Evolutionary conservation across 768 basidiomycete genomes (phyloP), one percentile per base, ranked within the genome.

Genomic region (Cyathus striatus): DNA sequence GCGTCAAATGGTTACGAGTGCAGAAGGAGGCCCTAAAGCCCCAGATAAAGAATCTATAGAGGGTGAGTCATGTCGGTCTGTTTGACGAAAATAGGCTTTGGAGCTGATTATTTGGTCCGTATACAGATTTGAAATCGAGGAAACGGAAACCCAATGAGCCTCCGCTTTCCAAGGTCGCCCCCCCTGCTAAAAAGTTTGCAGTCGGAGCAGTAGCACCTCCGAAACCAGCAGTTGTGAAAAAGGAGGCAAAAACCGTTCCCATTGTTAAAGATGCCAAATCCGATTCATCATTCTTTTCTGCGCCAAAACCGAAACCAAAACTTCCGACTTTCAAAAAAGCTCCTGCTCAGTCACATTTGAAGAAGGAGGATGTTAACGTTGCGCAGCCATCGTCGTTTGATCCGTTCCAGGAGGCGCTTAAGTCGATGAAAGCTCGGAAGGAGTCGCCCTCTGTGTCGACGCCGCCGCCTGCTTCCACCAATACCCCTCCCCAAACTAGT

Each of bases 311-410:
- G 16, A 90, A 90, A 55, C 78, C 84, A 23, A 88, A 86, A 62
- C 68, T 92, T 17, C 90, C 90, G 9, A 88, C 77, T 43, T 92
- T 92, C 72, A 90, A 84, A 68, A 92, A 91, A 62, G 84, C 81
- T 9, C 75, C 64, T 6, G 44, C 52, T 1, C 49, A 62, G 6
- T 40, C 52, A 3, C 59, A 52, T 42, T 55, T 56, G 40, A 75
- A 73, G 52, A n/a, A n/a, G n/a, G n/a, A n/a, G n/a, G n/a, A n/a
- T n/a, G n/a, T n/a, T n/a, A 78, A 85, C 57, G 68, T 83, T 21
- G 81, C 89, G 24, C 82, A 87, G 61, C 85, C 88, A 2, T 85
- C 82, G 6, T 78, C 83, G 35, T 75, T 81, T 45, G 80, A 92
- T 59, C 83, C 89, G 4, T 91, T 91, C 66, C 78, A 88, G 60